A percentile compares a stretch with the other conserved stretches of the same genome.
Evolutionary conservation across 2,329 filamentous ascomycete genomes (phyloP).

Genomic region (Celoporthe dispersa): DNA sequence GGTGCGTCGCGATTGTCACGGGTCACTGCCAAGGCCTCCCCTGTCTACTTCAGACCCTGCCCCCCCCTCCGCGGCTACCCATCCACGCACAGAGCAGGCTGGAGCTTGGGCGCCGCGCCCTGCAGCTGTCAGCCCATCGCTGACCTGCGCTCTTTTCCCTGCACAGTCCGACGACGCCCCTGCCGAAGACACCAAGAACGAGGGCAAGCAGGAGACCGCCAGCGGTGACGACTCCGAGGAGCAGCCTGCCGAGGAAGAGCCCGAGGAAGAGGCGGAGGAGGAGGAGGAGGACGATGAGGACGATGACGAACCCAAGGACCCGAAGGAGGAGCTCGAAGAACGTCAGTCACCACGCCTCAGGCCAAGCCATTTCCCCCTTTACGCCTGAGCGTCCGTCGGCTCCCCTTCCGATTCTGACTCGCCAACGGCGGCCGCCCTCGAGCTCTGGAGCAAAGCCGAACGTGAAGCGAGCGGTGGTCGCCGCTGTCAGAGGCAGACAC

Average conservation of each 20-base stretch:
- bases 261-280: conserved; percentile 48
- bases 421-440: not conserved
- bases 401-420: not conserved
- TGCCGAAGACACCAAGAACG: conserved; percentile 37
- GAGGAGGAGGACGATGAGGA: conserved; percentile 83
- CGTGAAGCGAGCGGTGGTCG: not conserved
- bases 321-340: conserved; percentile 88
- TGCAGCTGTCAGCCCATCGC: not conserved
- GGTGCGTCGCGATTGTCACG: conserved; percentile 39
- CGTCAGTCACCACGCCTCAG: conserved; percentile 63
- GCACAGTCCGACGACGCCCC: conserved; percentile 44
- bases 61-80: not conserved
- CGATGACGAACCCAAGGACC: conserved; percentile 80
- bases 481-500: not conserved
- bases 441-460: not conserved
- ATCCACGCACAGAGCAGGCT: not conserved
- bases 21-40: not conserved
- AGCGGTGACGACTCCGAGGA: conserved; percentile 60
- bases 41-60: too few relatives aligned
- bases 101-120: not conserved
- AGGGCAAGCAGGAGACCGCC: conserved; percentile 36
- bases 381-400: not conserved
- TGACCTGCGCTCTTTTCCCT: conserved; percentile 14
- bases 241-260: conserved; percentile 46
- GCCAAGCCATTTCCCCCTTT: not conserved